Conservation (phyloP, 1,139 yeast genomes). For the Kodamaea anthophila region DNA sequence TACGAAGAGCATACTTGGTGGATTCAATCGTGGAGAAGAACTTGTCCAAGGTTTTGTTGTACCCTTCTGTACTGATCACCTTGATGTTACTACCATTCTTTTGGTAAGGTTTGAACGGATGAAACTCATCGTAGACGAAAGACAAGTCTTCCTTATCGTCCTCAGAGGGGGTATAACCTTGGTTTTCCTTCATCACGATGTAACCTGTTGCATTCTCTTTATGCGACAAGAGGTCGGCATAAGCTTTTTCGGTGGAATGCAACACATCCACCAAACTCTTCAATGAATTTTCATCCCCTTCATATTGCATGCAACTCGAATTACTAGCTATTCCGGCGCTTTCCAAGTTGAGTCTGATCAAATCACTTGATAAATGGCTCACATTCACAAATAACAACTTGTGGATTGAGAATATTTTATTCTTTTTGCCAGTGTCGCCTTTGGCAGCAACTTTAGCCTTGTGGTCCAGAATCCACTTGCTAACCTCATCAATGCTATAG, state of each 20-base stretch:
- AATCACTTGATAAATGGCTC: constrained; percentile 73
- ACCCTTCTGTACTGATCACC: constrained; percentile 46
- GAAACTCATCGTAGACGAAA: constrained; percentile 71
- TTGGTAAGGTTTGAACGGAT: constrained; percentile 67
- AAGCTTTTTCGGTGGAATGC: constrained; percentile 41
- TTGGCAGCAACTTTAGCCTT: constrained; percentile 19
- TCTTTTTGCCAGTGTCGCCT: constrained; percentile 20
- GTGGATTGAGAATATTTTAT: constrained; percentile 57
- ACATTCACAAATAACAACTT: constrained; percentile 63
- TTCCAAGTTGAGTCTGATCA: constrained; percentile 55
- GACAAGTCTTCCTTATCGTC: constrained; percentile 36
- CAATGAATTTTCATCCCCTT: constrained; percentile 15
- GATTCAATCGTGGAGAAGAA: constrained; percentile 85
- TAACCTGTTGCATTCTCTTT: constrained; percentile 44
- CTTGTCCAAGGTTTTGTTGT: constrained; percentile 73
- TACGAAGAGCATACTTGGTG: constrained; percentile 62
- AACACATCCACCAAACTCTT: constrained; percentile 38
- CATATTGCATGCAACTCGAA: constrained; percentile 32
- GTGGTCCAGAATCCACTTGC: constrained; percentile 45
- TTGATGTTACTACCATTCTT: constrained; percentile 26
- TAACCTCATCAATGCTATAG: constrained; percentile 32
- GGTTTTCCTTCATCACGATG: constrained; percentile 60
- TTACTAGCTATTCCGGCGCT: constrained; percentile 43
- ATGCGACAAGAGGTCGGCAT: constrained; percentile 17
- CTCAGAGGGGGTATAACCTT: constrained; percentile 34